Base-by-base conservation (phyloP, 768 basidiomycete genomes). In the Pulveroboletus sp. region DNA sequence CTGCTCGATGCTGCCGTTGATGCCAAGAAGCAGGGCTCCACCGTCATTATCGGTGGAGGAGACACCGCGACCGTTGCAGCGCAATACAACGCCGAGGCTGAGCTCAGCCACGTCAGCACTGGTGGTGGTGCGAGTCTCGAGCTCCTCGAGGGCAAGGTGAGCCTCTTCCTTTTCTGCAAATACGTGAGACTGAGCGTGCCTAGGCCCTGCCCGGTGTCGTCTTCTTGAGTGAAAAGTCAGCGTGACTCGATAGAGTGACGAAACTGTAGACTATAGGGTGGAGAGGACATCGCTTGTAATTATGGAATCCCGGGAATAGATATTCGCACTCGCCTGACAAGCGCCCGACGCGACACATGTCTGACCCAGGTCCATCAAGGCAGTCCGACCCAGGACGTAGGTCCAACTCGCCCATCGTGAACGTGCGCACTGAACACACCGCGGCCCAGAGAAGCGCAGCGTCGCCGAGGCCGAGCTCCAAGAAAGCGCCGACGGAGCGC, bases 41-140 rank as follows among this genome's bases (percentile, higher is more conserved):
- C 85, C 7, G 95, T 99, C 55, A 97, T 99, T 60, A 86, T 98
- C 49, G 95, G 95, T 47, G 93, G 93, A 58, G 92, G 92, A 54
- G 93, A 94, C 68, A 95, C 92, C 35, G 95, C 95, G n/a, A 97
- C 95, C 6, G 79, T 97, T 30, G 93, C 85, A 47, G 93, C 89
- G n/a, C 83, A 94, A 57, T 80, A 86, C 64, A 75, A 74, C 11
- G 83, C 83, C 16, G 95, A 99, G 69, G 83, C 86, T 59, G 83
- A 91, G 68, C 76, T 99, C 55, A 93, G 89, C 70, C 95, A 99
- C 71, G 92, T 99, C 61, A 92, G 89, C 68, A 99, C 95, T 31
- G 95, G 95, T 54, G 95, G 89, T 39, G 91, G 91, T 44, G 92
- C 92, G 26, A 89, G 86, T 65, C 81, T 99, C 51, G 95, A 99